Conservation (phyloP, 2,329 filamentous ascomycete species). For the Colletotrichum sansevieriae region DNA sequence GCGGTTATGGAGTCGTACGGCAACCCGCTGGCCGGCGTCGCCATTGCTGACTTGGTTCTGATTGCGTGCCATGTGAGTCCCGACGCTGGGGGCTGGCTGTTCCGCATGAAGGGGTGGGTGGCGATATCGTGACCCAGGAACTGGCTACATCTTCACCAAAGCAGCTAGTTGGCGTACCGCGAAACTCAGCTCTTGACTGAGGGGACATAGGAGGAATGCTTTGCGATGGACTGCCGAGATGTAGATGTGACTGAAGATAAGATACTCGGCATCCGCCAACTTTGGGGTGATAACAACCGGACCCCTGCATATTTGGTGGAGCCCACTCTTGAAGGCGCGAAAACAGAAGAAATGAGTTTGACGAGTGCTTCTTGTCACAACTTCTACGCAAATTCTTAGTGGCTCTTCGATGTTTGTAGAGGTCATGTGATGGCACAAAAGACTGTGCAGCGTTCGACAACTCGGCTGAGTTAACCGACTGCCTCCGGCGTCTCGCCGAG, state of each 20-base stretch:
- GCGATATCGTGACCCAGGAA: neutral
- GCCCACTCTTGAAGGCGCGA: neutral
- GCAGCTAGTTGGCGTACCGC: neutral
- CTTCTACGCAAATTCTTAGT: neutral
- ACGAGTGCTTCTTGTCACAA: neutral
- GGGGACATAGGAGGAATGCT: neutral
- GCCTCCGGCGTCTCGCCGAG: too few species aligned
- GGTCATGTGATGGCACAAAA: neutral
- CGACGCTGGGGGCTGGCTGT: slow-evolving; percentile 1
- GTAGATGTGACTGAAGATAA: slow-evolving; percentile 19
- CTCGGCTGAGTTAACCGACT: too few species aligned
- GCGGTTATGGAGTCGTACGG: slow-evolving; percentile 10
- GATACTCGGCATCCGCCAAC: slow-evolving; percentile 13
- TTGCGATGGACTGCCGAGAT: slow-evolving; percentile 9
- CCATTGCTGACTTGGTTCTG: neutral
- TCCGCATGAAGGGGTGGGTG: neutral
- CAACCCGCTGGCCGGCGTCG: neutral
- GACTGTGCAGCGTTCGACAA: too few species aligned
- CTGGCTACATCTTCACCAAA: neutral
- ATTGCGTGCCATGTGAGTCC: neutral
- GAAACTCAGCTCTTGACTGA: neutral
- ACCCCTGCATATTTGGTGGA: neutral
- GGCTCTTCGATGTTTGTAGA: neutral
- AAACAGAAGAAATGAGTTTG: neutral
- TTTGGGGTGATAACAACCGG: slow-evolving; percentile 1